Conservation (phyloP, 2,329 filamentous ascomycete species). For the Pyrenophora seminiperda region DNA sequence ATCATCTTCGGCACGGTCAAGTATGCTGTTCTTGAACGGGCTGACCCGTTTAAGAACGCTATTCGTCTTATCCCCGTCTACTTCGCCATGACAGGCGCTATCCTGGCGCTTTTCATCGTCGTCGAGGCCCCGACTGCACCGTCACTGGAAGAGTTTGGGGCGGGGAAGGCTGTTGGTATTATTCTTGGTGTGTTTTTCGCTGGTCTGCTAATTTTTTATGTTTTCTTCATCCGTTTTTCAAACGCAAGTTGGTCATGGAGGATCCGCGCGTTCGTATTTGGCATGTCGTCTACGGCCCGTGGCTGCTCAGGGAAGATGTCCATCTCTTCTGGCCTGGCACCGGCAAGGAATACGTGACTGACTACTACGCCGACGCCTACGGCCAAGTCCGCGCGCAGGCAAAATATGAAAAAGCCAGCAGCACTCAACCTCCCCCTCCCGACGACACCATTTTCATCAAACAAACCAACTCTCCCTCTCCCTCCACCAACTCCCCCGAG, state of each 20-base stretch:
- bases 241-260: slow-evolving; percentile 34
- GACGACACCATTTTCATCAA: slow-evolving; percentile 6
- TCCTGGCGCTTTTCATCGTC: slow-evolving; percentile 65
- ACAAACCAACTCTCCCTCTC: not conserved
- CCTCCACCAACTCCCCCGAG: slow-evolving; percentile 10
- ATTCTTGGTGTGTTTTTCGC: slow-evolving; percentile 36
- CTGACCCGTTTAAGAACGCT: slow-evolving; percentile 56
- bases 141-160: slow-evolving; percentile 38
- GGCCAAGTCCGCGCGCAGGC: slow-evolving; percentile 30
- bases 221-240: slow-evolving; percentile 40
- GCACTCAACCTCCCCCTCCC: slow-evolving; percentile 10
- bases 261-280: slow-evolving; percentile 33
- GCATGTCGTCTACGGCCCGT: slow-evolving; percentile 45
- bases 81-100: slow-evolving; percentile 55
- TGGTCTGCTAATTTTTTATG: slow-evolving; percentile 26
- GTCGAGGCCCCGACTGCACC: slow-evolving; percentile 50
- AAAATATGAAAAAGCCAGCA: slow-evolving; percentile 8
- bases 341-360: slow-evolving; percentile 45
- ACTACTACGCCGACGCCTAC: slow-evolving; percentile 49
- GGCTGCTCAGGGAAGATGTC: slow-evolving; percentile 47
- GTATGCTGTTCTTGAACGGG: slow-evolving; percentile 56
- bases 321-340: slow-evolving; percentile 51
- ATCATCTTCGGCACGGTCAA: slow-evolving; percentile 58
- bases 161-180: slow-evolving; percentile 36
- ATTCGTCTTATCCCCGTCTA: slow-evolving; percentile 57